Conservation (phyloP, 1,139 yeast genomes). For the Saccharomyces hybrid region DNA sequence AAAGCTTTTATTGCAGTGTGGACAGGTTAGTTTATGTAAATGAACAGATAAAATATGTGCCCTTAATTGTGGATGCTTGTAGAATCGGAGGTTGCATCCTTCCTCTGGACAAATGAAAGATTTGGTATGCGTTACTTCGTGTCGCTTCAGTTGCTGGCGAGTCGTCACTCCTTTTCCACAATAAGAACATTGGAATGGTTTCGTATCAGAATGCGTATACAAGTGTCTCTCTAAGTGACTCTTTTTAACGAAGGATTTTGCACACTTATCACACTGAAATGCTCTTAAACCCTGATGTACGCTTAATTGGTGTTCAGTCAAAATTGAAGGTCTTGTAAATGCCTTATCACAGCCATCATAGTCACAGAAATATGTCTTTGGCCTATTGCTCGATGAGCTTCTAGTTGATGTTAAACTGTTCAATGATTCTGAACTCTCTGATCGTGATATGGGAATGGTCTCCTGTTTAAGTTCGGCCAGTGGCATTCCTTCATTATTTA, state of each 20-base stretch:
- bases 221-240: slow-evolving; percentile 73
- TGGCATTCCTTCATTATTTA: not conserved
- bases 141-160: slow-evolving; percentile 74
- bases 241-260: slow-evolving; percentile 60
- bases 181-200: slow-evolving; percentile 65
- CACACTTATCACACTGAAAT: slow-evolving; percentile 60
- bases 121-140: slow-evolving; percentile 68
- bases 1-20: slow-evolving; percentile 52
- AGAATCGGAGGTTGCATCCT: slow-evolving; percentile 59
- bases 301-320: slow-evolving; percentile 72
- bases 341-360: slow-evolving; percentile 63
- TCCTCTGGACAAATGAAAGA: slow-evolving; percentile 57
- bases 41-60: slow-evolving; percentile 66
- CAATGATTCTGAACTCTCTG: slow-evolving; percentile 8
- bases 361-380: slow-evolving; percentile 55
- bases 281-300: slow-evolving; percentile 74
- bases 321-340: slow-evolving; percentile 71
- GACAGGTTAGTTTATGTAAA: slow-evolving; percentile 44
- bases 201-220: slow-evolving; percentile 54
- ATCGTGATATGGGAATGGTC: not conserved
- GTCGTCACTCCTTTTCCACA: slow-evolving; percentile 85
- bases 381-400: slow-evolving; percentile 38
- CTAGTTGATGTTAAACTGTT: slow-evolving; percentile 13
- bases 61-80: slow-evolving; percentile 70
- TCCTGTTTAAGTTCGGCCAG: not conserved